Evolutionary conservation across 345 rosid species (phyloP).

Genomic region (Bruguiera gymnorhiza): DNA sequence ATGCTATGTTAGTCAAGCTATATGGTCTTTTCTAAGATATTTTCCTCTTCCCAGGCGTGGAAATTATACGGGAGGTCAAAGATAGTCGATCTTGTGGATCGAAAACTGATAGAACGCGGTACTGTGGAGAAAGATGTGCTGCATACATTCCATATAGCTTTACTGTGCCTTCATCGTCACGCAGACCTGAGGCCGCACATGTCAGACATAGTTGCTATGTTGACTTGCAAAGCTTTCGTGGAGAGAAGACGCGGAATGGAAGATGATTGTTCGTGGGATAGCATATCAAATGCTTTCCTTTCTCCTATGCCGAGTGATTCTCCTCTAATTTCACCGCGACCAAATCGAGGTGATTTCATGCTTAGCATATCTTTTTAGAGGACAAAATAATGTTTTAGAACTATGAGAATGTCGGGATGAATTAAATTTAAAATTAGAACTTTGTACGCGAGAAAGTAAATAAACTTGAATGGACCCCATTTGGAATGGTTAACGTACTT

Average conservation of each 20-base stretch:
- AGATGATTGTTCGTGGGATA: constrained; percentile 42
- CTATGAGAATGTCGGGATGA: too few relatives aligned
- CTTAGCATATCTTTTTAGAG: too few relatives aligned
- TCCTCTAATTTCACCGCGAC: not conserved
- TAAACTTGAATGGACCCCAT: too few relatives aligned
- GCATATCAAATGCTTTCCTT: constrained; percentile 42
- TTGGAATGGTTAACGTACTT: too few relatives aligned
- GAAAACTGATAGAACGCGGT: constrained; percentile 36
- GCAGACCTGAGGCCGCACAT: constrained; percentile 52
- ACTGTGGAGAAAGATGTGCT: constrained; percentile 37
- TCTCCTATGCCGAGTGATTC: constrained; percentile 38
- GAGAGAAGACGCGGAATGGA: constrained; percentile 28
- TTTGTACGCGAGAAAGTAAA: too few relatives aligned
- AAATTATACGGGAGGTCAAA: constrained; percentile 42
- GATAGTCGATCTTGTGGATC: constrained; percentile 45
- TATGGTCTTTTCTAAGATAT: not conserved
- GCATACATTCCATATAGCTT: constrained; percentile 48
- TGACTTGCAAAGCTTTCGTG: constrained; percentile 44
- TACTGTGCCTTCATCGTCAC: constrained; percentile 53
- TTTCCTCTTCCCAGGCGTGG: constrained; percentile 48
- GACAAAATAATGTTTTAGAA: too few relatives aligned
- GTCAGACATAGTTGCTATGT: constrained; percentile 58
- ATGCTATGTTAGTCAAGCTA: not conserved
- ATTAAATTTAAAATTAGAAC: too few relatives aligned
- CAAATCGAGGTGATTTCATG: not conserved